These are phyloP conservation scores for Martiniozyma abietophila DNA, from an alignment of 805 yeast species.

Conservation along the genomic window DNA sequence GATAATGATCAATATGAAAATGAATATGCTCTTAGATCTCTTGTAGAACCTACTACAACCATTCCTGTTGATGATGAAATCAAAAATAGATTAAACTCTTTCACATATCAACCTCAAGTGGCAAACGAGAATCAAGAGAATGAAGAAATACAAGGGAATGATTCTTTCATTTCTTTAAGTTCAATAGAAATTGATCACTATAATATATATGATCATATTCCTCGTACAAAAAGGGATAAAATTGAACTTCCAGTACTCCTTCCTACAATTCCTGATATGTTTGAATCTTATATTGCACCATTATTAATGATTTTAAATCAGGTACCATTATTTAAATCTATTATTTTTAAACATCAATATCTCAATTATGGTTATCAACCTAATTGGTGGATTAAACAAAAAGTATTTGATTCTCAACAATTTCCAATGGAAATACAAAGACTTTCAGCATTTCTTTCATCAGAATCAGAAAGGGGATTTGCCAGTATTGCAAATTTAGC, in stretches of 20 bases:
- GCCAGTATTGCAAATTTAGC: slow-evolving; percentile 29
- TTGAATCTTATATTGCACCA: slow-evolving; percentile 35
- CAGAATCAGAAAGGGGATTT: slow-evolving; percentile 29
- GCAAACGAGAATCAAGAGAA: slow-evolving; percentile 14
- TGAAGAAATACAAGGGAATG: slow-evolving; percentile 1
- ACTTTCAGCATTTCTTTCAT: slow-evolving; percentile 29
- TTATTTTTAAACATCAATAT: slow-evolving; percentile 25
- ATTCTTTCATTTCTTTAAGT: not conserved
- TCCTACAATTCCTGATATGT: slow-evolving; percentile 25
- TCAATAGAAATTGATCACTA: too few relatives aligned
- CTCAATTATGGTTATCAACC: slow-evolving; percentile 28
- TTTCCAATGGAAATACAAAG: slow-evolving; percentile 31
- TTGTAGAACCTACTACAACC: too few relatives aligned
- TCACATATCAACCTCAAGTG: slow-evolving; percentile 11
- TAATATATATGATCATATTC: slow-evolving; percentile 27
- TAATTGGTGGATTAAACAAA: slow-evolving; percentile 32
- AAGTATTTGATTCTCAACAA: slow-evolving; percentile 18
- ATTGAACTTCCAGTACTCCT: slow-evolving; percentile 27
- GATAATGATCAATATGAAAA: too few relatives aligned
- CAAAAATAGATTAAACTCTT: slow-evolving; percentile 16
- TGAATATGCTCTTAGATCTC: too few relatives aligned
- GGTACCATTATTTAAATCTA: slow-evolving; percentile 26
- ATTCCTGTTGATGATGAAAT: slow-evolving; percentile 19
- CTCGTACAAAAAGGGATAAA: slow-evolving; percentile 18
- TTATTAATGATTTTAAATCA: slow-evolving; percentile 31